Base-by-base conservation (phyloP, 1,284 basidiomycete genomes). In the Irpex sp. region DNA sequence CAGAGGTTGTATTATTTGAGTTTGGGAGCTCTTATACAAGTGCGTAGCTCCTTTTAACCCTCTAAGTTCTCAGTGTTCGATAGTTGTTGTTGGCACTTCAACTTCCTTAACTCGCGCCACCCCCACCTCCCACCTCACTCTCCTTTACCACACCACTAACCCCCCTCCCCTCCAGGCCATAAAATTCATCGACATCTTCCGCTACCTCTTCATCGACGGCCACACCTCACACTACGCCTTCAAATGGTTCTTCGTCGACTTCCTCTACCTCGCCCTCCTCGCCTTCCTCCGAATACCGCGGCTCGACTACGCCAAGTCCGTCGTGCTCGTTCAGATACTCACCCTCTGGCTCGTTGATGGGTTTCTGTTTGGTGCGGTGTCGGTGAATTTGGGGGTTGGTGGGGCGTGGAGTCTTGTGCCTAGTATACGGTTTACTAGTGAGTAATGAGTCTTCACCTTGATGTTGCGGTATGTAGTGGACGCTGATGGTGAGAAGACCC, bases 191-290 rank as follows among this genome's bases (percentile, higher is more conserved):
- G 85, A 91, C 69, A 79, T 88, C 58, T 63, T 86, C 6, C 79
- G 75, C 68, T 82, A 79, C 66, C 72, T 84, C 60, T 74, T 83
- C 19, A 73, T 76, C 33, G 77, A 78, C 58, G 76, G 76, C 61
- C 67, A 70, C 73, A 65, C 59, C 65, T 71, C 45, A 60, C 63
- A 56, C 58, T 67, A 64, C 73, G 77, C 66, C 80, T 80, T 72
- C 66, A 92, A 91, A 75, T 93, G 91, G 91, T 74, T 90, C 28
- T 67, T 85, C 28, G 75, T 86, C 64, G 91, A 94, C 74, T 76
- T 85, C 60, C 69, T 80, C 19, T 89, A 84, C 68, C 82, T 88
- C 68, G 67, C 80, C 1, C 65, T 81, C 23, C 82, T 94, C 21
- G 79, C 84, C 1, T 79, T 80, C 65, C 79, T 94, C 19, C 85